phyloP scores from a whole-genome alignment of 768 basidiomycete species.

The Russula brevipes region DNA sequence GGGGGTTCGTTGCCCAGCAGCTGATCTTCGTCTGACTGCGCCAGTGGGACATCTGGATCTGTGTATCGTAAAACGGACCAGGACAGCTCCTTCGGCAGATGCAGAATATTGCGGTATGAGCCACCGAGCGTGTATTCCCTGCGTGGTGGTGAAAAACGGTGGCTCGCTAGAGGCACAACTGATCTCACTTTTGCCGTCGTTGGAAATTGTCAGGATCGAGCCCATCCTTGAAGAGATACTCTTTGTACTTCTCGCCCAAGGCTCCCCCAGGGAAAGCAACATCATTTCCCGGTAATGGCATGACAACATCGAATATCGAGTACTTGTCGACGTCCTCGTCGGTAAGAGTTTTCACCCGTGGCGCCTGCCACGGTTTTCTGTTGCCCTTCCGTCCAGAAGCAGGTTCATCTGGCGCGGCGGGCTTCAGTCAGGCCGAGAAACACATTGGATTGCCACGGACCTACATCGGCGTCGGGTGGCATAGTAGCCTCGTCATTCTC shows the following conservation, averaged over 20 bases:
- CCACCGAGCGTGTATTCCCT: slow-evolving; percentile 92
- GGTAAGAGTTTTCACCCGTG: slow-evolving; percentile 71
- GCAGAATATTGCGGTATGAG: slow-evolving; percentile 89
- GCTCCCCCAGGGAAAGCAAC: slow-evolving; percentile 86
- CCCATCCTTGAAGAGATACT: slow-evolving; percentile 80
- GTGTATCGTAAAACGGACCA: slow-evolving; percentile 87
- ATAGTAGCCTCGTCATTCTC: slow-evolving; percentile 34
- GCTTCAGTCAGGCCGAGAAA: background rate
- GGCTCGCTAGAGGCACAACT: background rate
- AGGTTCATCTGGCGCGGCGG: slow-evolving; percentile 16
- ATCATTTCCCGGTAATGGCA: slow-evolving; percentile 95
- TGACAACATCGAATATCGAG: slow-evolving; percentile 90
- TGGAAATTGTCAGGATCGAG: slow-evolving; percentile 86
- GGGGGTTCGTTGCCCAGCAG: slow-evolving; percentile 78
- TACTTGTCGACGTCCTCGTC: slow-evolving; percentile 75
- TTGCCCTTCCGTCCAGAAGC: slow-evolving; percentile 26
- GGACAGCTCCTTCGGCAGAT: slow-evolving; percentile 72
- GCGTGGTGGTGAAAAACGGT: slow-evolving; percentile 1
- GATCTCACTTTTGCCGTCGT: slow-evolving; percentile 77
- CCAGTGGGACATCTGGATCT: slow-evolving; percentile 86
- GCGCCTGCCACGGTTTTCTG: slow-evolving; percentile 56
- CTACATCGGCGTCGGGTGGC: slow-evolving; percentile 19
- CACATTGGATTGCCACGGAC: background rate
- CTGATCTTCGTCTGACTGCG: slow-evolving; percentile 93
- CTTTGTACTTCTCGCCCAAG: slow-evolving; percentile 80